Conservation (phyloP, 805 yeast species). For the Candida qinlingensis region DNA sequence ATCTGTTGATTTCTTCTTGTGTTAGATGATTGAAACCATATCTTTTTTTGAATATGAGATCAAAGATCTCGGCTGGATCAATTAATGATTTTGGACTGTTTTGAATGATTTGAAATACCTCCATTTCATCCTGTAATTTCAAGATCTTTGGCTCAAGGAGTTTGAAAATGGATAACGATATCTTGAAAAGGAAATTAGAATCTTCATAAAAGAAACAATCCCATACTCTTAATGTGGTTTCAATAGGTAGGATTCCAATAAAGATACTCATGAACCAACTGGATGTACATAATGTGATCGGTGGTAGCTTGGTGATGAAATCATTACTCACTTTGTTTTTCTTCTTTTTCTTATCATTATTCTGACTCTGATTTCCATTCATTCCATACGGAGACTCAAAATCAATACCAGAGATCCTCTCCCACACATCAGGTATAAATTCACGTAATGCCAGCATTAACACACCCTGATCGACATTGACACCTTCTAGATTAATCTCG, state of each 20-base stretch:
- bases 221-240: constrained; percentile 86
- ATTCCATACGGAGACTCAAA: constrained; percentile 22
- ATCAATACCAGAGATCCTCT: constrained; percentile 32
- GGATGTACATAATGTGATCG: constrained; percentile 88
- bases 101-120: constrained; percentile 80
- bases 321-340: constrained; percentile 28
- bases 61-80: constrained; percentile 66
- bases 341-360: constrained; percentile 25
- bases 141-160: constrained; percentile 62
- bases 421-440: constrained; percentile 80
- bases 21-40: constrained; percentile 70
- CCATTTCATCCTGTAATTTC: constrained; percentile 44
- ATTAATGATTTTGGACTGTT: constrained; percentile 67
- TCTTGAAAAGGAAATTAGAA: constrained; percentile 77
- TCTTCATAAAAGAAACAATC: constrained; percentile 93
- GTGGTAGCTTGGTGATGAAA: constrained; percentile 75
- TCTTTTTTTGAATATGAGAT: constrained; percentile 67
- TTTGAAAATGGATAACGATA: constrained; percentile 75
- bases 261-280: constrained; percentile 99
- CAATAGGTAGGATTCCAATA: constrained; percentile 85
- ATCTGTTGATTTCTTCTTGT: constrained; percentile 75
- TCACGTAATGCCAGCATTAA: constrained; percentile 81
- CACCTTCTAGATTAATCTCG: constrained; percentile 86
- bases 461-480: constrained; percentile 92
- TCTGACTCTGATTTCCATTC: constrained; percentile 17